Evolutionary conservation across 345 rosid species (phyloP).

Genomic region (Aegle marmelos): DNA sequence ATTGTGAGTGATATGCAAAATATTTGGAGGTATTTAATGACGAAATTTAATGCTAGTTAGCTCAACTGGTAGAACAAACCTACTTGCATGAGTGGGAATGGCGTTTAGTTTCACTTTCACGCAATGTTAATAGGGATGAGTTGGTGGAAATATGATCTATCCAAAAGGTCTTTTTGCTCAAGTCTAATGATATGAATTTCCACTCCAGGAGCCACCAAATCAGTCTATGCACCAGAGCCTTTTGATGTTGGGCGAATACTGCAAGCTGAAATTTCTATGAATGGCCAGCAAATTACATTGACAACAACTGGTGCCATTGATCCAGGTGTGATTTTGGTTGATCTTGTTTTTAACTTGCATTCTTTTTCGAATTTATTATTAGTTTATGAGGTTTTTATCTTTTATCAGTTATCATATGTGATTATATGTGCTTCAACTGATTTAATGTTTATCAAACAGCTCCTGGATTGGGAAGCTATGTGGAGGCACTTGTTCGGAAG

Average conservation of each 20-base stretch:
- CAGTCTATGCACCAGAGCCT: constrained; percentile 92
- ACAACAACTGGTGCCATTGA: constrained; percentile 72
- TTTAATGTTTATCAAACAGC: constrained; percentile 47
- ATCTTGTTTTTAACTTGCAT: constrained; percentile 13
- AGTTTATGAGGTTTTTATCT: neutral
- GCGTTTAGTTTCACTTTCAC: neutral
- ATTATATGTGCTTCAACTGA: constrained; percentile 4
- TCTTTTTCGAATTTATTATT: neutral
- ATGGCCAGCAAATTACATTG: constrained; percentile 51
- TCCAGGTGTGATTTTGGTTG: constrained; percentile 53
- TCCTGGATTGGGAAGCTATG: constrained; percentile 95
- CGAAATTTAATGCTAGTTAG: neutral
- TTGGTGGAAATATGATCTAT: neutral
- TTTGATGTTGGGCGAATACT: constrained; percentile 74
- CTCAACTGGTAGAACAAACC: neutral
- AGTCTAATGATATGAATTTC: constrained; percentile 10
- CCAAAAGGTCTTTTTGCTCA: neutral
- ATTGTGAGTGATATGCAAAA: neutral
- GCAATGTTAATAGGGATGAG: neutral
- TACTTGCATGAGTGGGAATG: neutral
- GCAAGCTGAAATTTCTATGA: constrained; percentile 60
- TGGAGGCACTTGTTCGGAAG: constrained; percentile 87
- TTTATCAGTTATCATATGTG: neutral
- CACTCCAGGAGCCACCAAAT: constrained; percentile 83
- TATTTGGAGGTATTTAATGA: neutral